phyloP scores from a whole-genome alignment of 768 basidiomycete species.

The Suillus fuscotomentosus region DNA sequence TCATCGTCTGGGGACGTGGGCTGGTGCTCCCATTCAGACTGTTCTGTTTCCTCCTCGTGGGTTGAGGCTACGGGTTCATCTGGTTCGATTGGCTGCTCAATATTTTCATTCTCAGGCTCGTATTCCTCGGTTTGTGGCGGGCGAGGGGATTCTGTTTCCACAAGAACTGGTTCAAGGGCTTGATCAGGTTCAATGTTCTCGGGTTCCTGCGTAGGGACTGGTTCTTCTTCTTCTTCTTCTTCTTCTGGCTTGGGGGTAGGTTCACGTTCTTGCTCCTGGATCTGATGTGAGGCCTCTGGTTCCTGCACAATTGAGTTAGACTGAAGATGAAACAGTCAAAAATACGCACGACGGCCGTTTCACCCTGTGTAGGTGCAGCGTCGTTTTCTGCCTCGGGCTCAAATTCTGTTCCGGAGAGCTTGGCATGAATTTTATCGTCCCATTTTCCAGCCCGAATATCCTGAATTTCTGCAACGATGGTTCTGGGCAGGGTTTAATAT shows the following conservation, averaged over 20 bases:
- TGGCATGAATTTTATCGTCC: constrained; percentile 50
- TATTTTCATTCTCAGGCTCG: not conserved
- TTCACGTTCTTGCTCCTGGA: not conserved
- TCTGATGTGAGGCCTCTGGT: not conserved
- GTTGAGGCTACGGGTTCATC: not conserved
- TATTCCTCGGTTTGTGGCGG: not conserved
- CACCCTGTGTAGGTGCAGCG: not conserved
- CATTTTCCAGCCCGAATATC: constrained; percentile 67
- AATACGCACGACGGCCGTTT: not conserved
- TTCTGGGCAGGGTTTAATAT: constrained; percentile 36
- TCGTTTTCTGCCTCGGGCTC: not conserved
- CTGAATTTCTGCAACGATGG: constrained; percentile 70
- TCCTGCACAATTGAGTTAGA: not conserved
- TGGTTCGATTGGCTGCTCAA: not conserved
- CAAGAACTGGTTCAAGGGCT: not conserved
- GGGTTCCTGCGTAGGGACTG: not conserved
- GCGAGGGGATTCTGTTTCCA: not conserved
- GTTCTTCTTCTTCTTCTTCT: not conserved
- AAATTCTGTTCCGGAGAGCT: constrained; percentile 22
- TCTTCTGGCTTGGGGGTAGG: not conserved
- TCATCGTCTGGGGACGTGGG: not conserved
- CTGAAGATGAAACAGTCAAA: not conserved
- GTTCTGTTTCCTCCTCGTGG: not conserved
- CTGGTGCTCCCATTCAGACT: not conserved
- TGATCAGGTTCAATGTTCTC: not conserved